Percentiles rank a stretch among this genome's conserved stretches.
phyloP scores from a whole-genome alignment of 2,329 filamentous ascomycete species.

The Pseudogymnoascus destructans region DNA sequence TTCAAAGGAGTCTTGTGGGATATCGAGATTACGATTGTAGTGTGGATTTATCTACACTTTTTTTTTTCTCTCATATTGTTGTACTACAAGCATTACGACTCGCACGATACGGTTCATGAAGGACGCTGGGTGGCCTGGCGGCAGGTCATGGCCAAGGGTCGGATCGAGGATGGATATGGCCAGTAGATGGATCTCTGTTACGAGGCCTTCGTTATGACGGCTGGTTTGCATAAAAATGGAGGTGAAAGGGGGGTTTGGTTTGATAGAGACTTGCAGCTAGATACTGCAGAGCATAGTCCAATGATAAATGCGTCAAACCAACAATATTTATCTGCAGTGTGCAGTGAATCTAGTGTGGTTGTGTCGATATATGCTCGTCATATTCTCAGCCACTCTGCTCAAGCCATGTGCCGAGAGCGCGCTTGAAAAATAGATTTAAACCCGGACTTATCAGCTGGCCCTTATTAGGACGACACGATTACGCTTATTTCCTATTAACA shows the following conservation, averaged over 20 bases:
- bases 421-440: not conserved
- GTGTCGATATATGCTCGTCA: not conserved
- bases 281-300: conserved; percentile 4
- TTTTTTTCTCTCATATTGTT: conserved; percentile 16
- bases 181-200: not conserved
- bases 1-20: conserved; percentile 6
- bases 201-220: conserved; percentile 2
- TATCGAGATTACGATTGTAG: conserved; percentile 8
- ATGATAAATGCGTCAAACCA: conserved; percentile 1
- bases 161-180: conserved; percentile 5
- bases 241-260: not conserved
- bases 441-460: not conserved
- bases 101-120: conserved; percentile 8
- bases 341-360: not conserved
- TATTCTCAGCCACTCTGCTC: not conserved
- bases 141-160: conserved; percentile 4
- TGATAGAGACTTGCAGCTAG: conserved; percentile 5
- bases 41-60: conserved; percentile 13
- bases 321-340: not conserved
- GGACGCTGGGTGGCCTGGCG: not conserved
- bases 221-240: conserved; percentile 9
- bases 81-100: conserved; percentile 22
- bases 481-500: not conserved
- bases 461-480: not conserved
- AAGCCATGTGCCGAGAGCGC: not conserved